phyloP scores from a whole-genome alignment of 768 basidiomycete species.

The Clitopilus hobsonii region DNA sequence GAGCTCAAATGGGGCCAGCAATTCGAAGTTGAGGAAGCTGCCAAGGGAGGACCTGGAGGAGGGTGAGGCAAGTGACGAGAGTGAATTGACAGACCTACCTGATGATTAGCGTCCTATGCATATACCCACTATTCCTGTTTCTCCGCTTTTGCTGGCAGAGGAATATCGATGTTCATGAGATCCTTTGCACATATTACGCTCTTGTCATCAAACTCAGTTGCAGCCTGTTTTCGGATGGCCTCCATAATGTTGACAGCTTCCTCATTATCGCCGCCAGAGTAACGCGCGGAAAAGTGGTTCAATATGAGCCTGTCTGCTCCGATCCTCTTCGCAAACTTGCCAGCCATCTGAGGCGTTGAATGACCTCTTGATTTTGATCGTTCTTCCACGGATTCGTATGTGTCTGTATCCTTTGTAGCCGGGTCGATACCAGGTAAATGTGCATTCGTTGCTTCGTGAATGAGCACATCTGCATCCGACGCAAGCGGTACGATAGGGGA shows the following conservation, averaged over 20 bases:
- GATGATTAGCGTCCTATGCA: constrained; percentile 33
- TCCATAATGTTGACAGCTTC: constrained; percentile 54
- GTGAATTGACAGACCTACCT: constrained; percentile 72
- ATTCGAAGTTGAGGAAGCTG: constrained; percentile 47
- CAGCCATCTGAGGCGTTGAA: constrained; percentile 91
- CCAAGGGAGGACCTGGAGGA: constrained; percentile 74
- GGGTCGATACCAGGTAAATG: constrained; percentile 64
- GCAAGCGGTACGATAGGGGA: constrained; percentile 61
- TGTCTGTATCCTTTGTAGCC: constrained; percentile 56
- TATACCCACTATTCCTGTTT: constrained; percentile 12
- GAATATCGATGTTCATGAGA: constrained; percentile 66
- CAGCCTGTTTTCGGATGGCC: constrained; percentile 56
- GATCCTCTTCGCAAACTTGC: constrained; percentile 66
- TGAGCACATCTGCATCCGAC: constrained; percentile 61
- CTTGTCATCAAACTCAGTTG: constrained; percentile 44
- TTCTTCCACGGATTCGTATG: constrained; percentile 53
- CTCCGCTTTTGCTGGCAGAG: constrained; percentile 18
- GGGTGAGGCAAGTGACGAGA: constrained; percentile 84
- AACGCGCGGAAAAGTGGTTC: constrained; percentile 85
- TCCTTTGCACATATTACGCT: constrained; percentile 73
- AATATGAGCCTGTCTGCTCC: constrained; percentile 60
- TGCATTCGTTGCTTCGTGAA: constrained; percentile 92
- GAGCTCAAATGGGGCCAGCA: constrained; percentile 20
- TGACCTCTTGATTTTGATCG: constrained; percentile 77
- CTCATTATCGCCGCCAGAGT: constrained; percentile 59